Evolutionary conservation across 1,139 yeast species (phyloP).

Genomic region (Blastobotrys apis): DNA sequence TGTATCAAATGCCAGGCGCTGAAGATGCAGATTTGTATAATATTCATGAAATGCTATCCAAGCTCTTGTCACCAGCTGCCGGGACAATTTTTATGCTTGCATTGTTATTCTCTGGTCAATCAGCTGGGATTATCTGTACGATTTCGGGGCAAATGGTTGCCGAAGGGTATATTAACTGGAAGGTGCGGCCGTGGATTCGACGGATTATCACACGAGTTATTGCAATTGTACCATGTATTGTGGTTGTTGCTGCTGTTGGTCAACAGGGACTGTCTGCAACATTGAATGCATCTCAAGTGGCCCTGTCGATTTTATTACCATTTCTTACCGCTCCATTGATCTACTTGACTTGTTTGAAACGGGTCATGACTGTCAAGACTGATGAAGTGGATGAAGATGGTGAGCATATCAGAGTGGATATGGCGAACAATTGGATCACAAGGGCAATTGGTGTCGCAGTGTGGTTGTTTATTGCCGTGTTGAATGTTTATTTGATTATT

Average conservation of each 20-base stretch:
- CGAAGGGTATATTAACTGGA: constrained; percentile 80
- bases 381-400: constrained; percentile 11
- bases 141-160: constrained; percentile 83
- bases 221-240: constrained; percentile 68
- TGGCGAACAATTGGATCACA: constrained; percentile 61
- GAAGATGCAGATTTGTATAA: constrained; percentile 70
- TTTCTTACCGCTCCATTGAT: constrained; percentile 74
- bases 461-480: constrained; percentile 61
- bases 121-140: constrained; percentile 83
- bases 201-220: constrained; percentile 65
- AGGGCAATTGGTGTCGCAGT: constrained; percentile 43
- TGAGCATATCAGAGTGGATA: constrained; percentile 32
- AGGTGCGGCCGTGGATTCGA: constrained; percentile 69
- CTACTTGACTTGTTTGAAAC: constrained; percentile 62
- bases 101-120: constrained; percentile 67
- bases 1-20: constrained; percentile 57
- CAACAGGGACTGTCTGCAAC: constrained; percentile 59
- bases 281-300: constrained; percentile 72
- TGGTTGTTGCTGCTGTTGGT: constrained; percentile 55
- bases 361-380: constrained; percentile 51
- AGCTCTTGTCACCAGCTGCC: constrained; percentile 61
- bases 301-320: constrained; percentile 66
- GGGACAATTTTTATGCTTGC: constrained; percentile 79
- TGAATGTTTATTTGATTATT: constrained; percentile 68
- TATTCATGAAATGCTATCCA: constrained; percentile 55